Percentiles rank a stretch among this genome's conserved stretches.
These are phyloP conservation scores for Lachancea fermentati DNA, from an alignment of 805 yeast genomes.

Conservation along the genomic window DNA sequence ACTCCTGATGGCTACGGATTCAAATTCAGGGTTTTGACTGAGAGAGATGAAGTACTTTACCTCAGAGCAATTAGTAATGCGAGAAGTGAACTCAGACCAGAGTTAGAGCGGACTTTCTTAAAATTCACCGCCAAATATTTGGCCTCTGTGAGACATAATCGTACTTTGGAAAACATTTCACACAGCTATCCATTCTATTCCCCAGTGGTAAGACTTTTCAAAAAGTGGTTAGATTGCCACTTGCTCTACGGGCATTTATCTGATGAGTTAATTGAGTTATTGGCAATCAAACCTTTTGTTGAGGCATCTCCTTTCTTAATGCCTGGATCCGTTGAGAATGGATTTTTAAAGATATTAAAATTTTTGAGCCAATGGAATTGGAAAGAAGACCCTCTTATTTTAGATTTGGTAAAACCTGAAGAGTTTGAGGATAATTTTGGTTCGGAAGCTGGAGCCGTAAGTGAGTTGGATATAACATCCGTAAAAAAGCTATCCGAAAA, in stretches of 20 bases:
- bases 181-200: slow-evolving; percentile 69
- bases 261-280: slow-evolving; percentile 76
- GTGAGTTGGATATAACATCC: slow-evolving; percentile 30
- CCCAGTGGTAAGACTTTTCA: slow-evolving; percentile 77
- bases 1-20: slow-evolving; percentile 92
- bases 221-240: slow-evolving; percentile 86
- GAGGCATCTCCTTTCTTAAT: slow-evolving; percentile 80
- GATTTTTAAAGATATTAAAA: slow-evolving; percentile 67
- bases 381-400: slow-evolving; percentile 78
- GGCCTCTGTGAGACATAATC: slow-evolving; percentile 71
- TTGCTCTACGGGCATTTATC: slow-evolving; percentile 61
- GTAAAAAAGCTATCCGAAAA: slow-evolving; percentile 51
- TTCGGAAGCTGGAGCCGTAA: slow-evolving; percentile 25
- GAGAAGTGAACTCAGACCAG: slow-evolving; percentile 51
- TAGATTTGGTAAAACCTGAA: slow-evolving; percentile 62
- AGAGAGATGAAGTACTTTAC: slow-evolving; percentile 74
- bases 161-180: slow-evolving; percentile 66
- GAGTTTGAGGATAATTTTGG: slow-evolving; percentile 32
- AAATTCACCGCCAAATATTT: slow-evolving; percentile 59
- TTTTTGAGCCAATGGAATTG: slow-evolving; percentile 88
- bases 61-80: slow-evolving; percentile 65
- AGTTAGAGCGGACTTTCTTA: slow-evolving; percentile 55
- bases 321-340: slow-evolving; percentile 76
- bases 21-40: slow-evolving; percentile 68
- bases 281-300: slow-evolving; percentile 79